Conservation (phyloP, 108 stramenopile genomes). For the Seminavis robusta region DNA sequence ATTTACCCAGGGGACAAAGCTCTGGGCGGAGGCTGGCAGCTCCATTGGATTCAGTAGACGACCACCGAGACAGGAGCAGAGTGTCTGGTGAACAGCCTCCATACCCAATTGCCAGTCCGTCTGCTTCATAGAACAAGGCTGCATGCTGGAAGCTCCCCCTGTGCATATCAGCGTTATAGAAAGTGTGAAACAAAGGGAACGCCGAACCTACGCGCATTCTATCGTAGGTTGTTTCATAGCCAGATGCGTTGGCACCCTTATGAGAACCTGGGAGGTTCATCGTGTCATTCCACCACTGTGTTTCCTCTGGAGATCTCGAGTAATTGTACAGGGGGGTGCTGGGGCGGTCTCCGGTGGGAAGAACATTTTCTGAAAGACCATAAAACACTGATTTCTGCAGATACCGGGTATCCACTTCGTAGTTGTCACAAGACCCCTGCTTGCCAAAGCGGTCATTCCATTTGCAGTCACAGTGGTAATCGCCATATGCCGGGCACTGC, state of each 20-base stretch:
- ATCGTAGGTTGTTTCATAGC: constrained; percentile 42
- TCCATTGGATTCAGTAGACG: constrained; percentile 35
- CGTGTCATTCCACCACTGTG: constrained; percentile 34
- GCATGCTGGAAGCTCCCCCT: too few relatives aligned
- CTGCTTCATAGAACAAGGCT: constrained; percentile 42
- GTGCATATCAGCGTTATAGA: too few relatives aligned
- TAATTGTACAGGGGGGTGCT: constrained; percentile 15
- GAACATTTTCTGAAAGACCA: too few relatives aligned
- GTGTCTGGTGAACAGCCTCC: constrained; percentile 34
- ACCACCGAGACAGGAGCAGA: constrained; percentile 18
- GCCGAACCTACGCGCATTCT: constrained; percentile 34
- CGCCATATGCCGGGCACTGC: constrained; percentile 23
- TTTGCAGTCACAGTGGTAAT: constrained; percentile 39
- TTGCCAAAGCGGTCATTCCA: constrained; percentile 40
- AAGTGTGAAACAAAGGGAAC: constrained; percentile 27
- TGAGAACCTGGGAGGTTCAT: constrained; percentile 24
- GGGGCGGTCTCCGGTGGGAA: constrained; percentile 25
- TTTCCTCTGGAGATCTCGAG: constrained; percentile 34
- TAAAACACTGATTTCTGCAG: constrained; percentile 27
- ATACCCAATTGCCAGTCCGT: constrained; percentile 41
- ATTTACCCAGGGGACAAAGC: constrained; percentile 49
- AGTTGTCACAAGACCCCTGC: constrained; percentile 12
- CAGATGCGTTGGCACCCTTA: constrained; percentile 17
- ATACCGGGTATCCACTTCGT: constrained; percentile 21
- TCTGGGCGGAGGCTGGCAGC: constrained; percentile 32